phyloP scores from a whole-genome alignment of 1,284 basidiomycete species.

The Rhodotorula sp. region DNA sequence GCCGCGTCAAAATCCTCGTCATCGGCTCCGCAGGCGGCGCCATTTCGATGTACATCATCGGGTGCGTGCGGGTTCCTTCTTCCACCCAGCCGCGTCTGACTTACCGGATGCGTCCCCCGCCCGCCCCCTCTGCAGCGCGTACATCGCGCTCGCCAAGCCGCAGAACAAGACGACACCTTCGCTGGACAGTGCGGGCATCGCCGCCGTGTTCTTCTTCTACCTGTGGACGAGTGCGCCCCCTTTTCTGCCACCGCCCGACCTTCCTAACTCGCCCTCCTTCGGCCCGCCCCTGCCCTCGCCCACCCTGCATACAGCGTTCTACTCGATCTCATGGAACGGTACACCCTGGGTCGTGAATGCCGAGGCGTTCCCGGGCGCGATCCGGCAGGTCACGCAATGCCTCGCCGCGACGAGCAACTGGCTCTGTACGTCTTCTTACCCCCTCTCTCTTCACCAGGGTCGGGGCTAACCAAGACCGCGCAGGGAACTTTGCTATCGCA shows the following conservation, averaged over 20 bases:
- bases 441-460: slow-evolving; percentile 34
- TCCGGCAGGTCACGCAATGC: slow-evolving; percentile 49
- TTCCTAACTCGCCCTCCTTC: slow-evolving; percentile 30
- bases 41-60: slow-evolving; percentile 50
- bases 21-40: slow-evolving; percentile 55
- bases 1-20: slow-evolving; percentile 55
- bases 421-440: slow-evolving; percentile 42
- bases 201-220: slow-evolving; percentile 45
- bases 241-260: background rate
- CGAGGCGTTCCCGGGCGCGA: slow-evolving; percentile 50
- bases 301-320: slow-evolving; percentile 36
- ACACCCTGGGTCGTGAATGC: slow-evolving; percentile 45
- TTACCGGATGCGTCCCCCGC: background rate
- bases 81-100: too few relatives aligned
- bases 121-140: slow-evolving; percentile 3
- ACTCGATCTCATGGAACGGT: slow-evolving; percentile 43
- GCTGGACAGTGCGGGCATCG: slow-evolving; percentile 42
- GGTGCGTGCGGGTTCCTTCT: background rate
- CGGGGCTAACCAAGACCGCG: slow-evolving; percentile 20
- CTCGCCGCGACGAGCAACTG: slow-evolving; percentile 51
- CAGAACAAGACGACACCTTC: slow-evolving; percentile 21
- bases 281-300: slow-evolving; percentile 47
- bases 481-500: slow-evolving; percentile 45
- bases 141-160: slow-evolving; percentile 45
- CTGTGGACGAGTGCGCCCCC: background rate